Percentiles rank a stretch among this genome's conserved stretches.
Evolutionary conservation across 495 filamentous ascomycete genomes (phyloP).

Genomic region (Xylaria scruposa): DNA sequence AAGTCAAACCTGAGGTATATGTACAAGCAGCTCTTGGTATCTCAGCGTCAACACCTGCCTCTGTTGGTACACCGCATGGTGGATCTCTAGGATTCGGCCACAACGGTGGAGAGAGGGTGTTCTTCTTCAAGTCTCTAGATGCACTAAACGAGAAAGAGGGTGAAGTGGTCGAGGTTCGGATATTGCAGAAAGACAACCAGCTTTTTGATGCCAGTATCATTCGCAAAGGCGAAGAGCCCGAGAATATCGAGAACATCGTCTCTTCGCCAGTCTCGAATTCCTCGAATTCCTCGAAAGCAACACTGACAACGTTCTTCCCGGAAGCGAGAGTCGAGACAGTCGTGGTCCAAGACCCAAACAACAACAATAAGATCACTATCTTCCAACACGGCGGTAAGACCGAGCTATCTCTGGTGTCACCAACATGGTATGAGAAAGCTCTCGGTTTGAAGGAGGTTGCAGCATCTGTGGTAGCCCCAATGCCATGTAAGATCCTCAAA

Average conservation of each 20-base stretch:
- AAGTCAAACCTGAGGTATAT: conserved; percentile 68
- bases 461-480: conserved; percentile 84
- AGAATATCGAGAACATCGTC: conserved; percentile 53
- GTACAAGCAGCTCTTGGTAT: conserved; percentile 84
- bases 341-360: conserved; percentile 67
- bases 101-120: conserved; percentile 51
- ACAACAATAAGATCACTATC: conserved; percentile 68
- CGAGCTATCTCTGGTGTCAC: conserved; percentile 68
- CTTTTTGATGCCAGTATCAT: conserved; percentile 70
- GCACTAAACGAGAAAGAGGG: conserved; percentile 50
- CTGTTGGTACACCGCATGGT: conserved; percentile 49
- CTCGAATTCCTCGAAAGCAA: conserved; percentile 39
- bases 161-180: conserved; percentile 59
- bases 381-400: conserved; percentile 87
- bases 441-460: conserved; percentile 78
- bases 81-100: conserved; percentile 62
- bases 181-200: conserved; percentile 67
- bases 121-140: conserved; percentile 61
- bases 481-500: conserved; percentile 92
- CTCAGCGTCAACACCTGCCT: conserved; percentile 46
- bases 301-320: conserved; percentile 69
- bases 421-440: conserved; percentile 85
- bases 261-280: conserved; percentile 37
- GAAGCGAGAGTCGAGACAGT: conserved; percentile 82
- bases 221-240: conserved; percentile 46